Evolutionary conservation across 257 asterid species (phyloP).

Genomic region (Voacanga thouarsii): DNA sequence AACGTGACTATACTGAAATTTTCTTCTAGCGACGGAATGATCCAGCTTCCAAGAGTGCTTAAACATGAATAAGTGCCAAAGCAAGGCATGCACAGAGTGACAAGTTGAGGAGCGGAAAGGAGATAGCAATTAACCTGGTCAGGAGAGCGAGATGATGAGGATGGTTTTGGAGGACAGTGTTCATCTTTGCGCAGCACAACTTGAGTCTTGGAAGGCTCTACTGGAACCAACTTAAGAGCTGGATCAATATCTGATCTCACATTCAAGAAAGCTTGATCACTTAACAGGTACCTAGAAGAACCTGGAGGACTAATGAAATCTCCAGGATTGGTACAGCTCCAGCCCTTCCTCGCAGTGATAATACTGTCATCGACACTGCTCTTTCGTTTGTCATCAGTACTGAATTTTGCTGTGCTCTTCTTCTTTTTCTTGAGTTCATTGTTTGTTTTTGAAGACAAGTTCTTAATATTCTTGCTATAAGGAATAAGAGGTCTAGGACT

Average conservation of each 20-base stretch:
- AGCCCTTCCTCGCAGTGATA: slow-evolving; percentile 30
- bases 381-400: slow-evolving; percentile 5
- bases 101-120: not conserved
- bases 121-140: slow-evolving; percentile 37
- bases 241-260: slow-evolving; percentile 39
- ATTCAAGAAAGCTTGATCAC: slow-evolving; percentile 41
- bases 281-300: slow-evolving; percentile 62
- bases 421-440: slow-evolving; percentile 20
- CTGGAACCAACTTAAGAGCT: slow-evolving; percentile 14
- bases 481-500: slow-evolving; percentile 26
- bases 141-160: slow-evolving; percentile 24
- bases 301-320: slow-evolving; percentile 72
- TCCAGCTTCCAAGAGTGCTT: too few species aligned
- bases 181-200: slow-evolving; percentile 23
- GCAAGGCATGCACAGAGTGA: not conserved
- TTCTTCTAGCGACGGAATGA: too few species aligned
- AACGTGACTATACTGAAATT: too few species aligned
- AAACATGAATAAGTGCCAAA: too few species aligned
- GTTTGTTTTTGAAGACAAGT: slow-evolving; percentile 17
- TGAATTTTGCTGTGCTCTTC: slow-evolving; percentile 5
- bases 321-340: slow-evolving; percentile 56
- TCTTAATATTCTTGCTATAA: slow-evolving; percentile 23
- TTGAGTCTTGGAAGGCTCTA: slow-evolving; percentile 15
- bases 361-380: not conserved
- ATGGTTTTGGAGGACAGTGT: slow-evolving; percentile 8